Base-by-base conservation (phyloP, 2,329 filamentous ascomycete genomes). In the Acephala macrosclerotiorum region DNA sequence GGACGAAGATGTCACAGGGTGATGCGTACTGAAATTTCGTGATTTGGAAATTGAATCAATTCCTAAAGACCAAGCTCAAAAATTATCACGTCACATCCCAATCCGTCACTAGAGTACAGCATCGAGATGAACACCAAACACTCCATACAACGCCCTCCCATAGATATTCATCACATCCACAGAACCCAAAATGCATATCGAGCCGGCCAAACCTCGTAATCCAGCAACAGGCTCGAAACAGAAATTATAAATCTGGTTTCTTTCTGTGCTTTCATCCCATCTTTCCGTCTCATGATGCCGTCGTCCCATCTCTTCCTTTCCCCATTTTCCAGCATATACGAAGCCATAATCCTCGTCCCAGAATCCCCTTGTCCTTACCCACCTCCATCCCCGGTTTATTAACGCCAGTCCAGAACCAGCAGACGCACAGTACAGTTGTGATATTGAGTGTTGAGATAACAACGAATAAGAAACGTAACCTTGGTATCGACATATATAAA, bases 381-480 rank as follows among this genome's bases (percentile, higher is more conserved):
- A 40, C 20, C 47, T 26, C 60, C 51, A 36, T 45, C 58, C 57
- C 63, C 45, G 5, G 18, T 65, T 58, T 60, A 69, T 71, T 69
- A 71, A 71, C 65, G 67, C 69, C 67, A 71, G 63, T 68, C 65
- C 67, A 51, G 55, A 64, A 58, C 69, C 64, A 62, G 63, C 63
- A 64, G 40, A 56, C 42, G 40, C 42, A 45, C 38, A 61, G 18
- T 38, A 57, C 65, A 61, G 60, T 63, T 62, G 58, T 53, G 53
- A 36, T 66, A 29, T 58, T 47, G 29, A 40, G 59, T 58, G 20
- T 58, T 58, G 53, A 51, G 38, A 63, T 33, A 57, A 45, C 35
- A 60, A 35, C 56, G 56, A 63, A 25, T 42, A 18, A 61, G 53
- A 63, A 66, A 58, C 29, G 16, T 57, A 63, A 63, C 36, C 38